Conservation (phyloP, 306 rosid species). For the Abrus precatorius region DNA sequence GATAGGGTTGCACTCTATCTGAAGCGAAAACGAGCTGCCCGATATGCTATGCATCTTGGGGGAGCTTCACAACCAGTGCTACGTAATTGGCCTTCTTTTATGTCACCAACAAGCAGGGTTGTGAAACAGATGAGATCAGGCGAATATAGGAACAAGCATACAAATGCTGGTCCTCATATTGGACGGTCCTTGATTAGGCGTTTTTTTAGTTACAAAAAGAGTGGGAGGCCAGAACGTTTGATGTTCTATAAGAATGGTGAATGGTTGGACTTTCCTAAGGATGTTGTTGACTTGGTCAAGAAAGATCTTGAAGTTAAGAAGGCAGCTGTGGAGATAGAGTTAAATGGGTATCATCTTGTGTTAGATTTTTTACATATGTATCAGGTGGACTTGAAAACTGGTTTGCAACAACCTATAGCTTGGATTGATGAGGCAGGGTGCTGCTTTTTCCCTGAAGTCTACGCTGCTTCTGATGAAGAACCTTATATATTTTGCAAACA, state of each 20-base stretch:
- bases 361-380: constrained; percentile 89
- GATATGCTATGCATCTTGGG: constrained; percentile 49
- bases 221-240: constrained; percentile 73
- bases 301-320: constrained; percentile 70
- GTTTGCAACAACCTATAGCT: constrained; percentile 75
- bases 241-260: constrained; percentile 74
- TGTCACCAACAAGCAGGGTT: constrained; percentile 26
- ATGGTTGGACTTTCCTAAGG: constrained; percentile 76
- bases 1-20: constrained; percentile 59
- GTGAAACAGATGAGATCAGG: constrained; percentile 62
- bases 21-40: constrained; percentile 70
- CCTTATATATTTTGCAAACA: constrained; percentile 39
- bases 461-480: constrained; percentile 51
- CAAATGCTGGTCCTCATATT: constrained; percentile 44
- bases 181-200: constrained; percentile 55
- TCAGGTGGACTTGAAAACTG: constrained; percentile 74
- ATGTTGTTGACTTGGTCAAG: constrained; percentile 66
- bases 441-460: constrained; percentile 88
- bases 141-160: constrained; percentile 39
- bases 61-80: constrained; percentile 49
- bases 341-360: constrained; percentile 62
- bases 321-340: constrained; percentile 70
- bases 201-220: constrained; percentile 72
- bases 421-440: constrained; percentile 88
- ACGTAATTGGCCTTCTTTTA: constrained; percentile 27